Evolutionary conservation across 1,139 yeast genomes (phyloP).

Genomic region (Nadsonia commutata): DNA sequence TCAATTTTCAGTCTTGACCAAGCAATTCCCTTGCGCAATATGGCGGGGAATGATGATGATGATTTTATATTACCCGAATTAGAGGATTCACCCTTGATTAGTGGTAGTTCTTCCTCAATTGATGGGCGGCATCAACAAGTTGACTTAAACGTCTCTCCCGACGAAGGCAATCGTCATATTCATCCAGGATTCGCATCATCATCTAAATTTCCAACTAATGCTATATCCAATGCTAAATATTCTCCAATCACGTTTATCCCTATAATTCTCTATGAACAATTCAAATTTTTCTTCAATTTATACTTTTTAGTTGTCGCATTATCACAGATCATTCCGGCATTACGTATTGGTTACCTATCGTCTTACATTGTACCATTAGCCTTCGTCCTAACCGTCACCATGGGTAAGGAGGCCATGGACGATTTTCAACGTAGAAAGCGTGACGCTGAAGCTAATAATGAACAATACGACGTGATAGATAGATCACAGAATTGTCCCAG

Average conservation of each 20-base stretch:
- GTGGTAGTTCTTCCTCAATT: not conserved
- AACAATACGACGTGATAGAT: slow-evolving; percentile 56
- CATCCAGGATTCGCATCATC: slow-evolving; percentile 1
- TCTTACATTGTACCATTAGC: slow-evolving; percentile 90
- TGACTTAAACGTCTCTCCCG: not conserved
- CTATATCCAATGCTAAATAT: slow-evolving; percentile 88
- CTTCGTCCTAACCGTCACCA: slow-evolving; percentile 81
- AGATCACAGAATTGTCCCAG: slow-evolving; percentile 32
- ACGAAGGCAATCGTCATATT: not conserved
- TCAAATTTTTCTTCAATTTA: slow-evolving; percentile 88
- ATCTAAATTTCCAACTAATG: slow-evolving; percentile 38
- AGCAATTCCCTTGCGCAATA: slow-evolving; percentile 5
- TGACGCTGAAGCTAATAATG: slow-evolving; percentile 79
- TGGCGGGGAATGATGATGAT: slow-evolving; percentile 6
- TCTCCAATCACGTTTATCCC: slow-evolving; percentile 83
- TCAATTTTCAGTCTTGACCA: not conserved
- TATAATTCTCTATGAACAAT: slow-evolving; percentile 80
- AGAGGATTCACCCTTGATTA: slow-evolving; percentile 1
- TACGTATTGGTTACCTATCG: slow-evolving; percentile 84
- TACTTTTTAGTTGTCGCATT: slow-evolving; percentile 87
- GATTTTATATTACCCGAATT: slow-evolving; percentile 8
- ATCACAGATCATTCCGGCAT: slow-evolving; percentile 82
- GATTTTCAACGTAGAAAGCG: slow-evolving; percentile 83
- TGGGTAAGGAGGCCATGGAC: slow-evolving; percentile 92
- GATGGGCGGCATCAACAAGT: no score